phyloP scores from a whole-genome alignment of 148 eudicot species.

The Beta vulgaris region DNA sequence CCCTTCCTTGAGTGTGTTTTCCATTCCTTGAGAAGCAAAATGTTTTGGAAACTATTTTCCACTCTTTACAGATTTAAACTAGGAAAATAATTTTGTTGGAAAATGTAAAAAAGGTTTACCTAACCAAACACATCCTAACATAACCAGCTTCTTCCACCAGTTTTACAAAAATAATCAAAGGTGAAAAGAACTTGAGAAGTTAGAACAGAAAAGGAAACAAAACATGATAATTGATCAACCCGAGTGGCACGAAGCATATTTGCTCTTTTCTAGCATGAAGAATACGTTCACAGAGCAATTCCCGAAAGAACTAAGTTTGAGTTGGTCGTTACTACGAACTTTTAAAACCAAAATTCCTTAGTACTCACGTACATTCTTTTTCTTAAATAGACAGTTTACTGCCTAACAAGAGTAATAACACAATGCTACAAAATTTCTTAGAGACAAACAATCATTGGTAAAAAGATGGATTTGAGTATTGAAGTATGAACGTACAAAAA shows the following conservation, averaged over 20 bases:
- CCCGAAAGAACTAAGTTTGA: not conserved
- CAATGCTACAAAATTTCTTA: not conserved
- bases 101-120: no score
- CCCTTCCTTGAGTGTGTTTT: no score
- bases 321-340: not conserved
- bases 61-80: no score
- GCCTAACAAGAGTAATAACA: not conserved
- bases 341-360: not conserved
- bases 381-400: not conserved
- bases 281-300: not conserved
- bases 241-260: not conserved
- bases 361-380: not conserved
- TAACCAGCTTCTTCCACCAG: not conserved
- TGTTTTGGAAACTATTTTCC: no score
- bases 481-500: conserved; percentile 5
- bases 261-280: not conserved
- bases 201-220: not conserved
- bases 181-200: not conserved
- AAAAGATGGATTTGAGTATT: not conserved
- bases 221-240: not conserved
- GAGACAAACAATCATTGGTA: not conserved
- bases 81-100: no score
- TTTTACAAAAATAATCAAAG: not conserved
- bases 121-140: no score
- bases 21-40: no score